phyloP scores from a whole-genome alignment of 2,329 filamentous ascomycete species.

The Claviceps humidiphila region DNA sequence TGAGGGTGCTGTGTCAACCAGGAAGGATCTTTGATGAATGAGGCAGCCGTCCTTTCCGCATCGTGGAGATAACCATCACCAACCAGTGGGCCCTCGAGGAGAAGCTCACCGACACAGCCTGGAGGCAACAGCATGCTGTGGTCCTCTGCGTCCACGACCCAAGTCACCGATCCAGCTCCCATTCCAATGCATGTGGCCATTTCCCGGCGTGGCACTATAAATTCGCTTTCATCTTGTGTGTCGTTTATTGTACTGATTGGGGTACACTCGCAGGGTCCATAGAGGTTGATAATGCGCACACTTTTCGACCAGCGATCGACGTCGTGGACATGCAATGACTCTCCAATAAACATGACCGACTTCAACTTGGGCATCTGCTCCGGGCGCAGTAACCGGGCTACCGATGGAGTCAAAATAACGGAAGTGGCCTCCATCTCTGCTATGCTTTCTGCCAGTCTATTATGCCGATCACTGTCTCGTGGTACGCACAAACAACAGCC shows the following conservation, averaged over 20 bases:
- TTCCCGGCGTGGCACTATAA: no score
- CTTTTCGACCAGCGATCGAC: constrained; percentile 1
- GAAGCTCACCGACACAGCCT: constrained; percentile 3
- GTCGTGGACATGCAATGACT: constrained; percentile 4
- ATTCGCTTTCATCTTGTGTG: no score
- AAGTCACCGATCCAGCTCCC: not conserved
- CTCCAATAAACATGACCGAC: constrained; percentile 6
- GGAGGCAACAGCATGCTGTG: not conserved
- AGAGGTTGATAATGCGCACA: constrained; percentile 9
- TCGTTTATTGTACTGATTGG: constrained; percentile 4
- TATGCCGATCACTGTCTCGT: constrained; percentile 2
- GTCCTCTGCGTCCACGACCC: not conserved
- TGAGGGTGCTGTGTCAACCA: not conserved
- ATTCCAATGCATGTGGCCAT: not conserved
- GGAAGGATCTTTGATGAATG: not conserved
- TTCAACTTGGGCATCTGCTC: not conserved
- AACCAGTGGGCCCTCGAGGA: constrained; percentile 1
- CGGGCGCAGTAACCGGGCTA: not conserved
- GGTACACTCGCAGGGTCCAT: constrained; percentile 12
- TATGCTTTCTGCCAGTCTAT: not conserved
- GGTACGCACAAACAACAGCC: constrained; percentile 7
- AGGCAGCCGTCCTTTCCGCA: not conserved
- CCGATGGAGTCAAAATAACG: not conserved
- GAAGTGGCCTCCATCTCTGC: not conserved
- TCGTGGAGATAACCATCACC: constrained; percentile 1